Evolutionary conservation across 2,329 filamentous ascomycete genomes (phyloP), one percentile per base, ranked within the genome.

Genomic region (Colletotrichum chrysophilum): DNA sequence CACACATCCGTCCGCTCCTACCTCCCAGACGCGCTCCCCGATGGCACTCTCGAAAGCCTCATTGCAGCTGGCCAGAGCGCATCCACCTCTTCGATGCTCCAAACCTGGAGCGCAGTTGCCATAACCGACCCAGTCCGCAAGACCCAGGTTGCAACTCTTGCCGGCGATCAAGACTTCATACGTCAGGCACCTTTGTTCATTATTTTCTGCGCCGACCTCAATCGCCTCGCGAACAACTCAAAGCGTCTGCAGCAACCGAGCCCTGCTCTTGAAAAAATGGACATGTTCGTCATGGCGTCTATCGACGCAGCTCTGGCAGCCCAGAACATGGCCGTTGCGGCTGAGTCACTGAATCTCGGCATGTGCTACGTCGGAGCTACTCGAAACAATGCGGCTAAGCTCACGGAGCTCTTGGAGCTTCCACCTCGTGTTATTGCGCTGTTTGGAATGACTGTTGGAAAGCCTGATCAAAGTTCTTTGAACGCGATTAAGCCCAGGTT

Each of bases 21-120:
- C 48, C 69, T 80, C 4, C 77, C 80, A 1, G 73, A 78, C 7
- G 67, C 64, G 3, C 71, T 83, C 12, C 75, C 78, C 9, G 65
- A 70, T 2, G 80, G 79, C 34, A 80, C 78, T 4, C 79, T 84
- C n/a, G 81, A 82, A 61, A 58, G 79, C 3, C 78, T 84, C 2
- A 64, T 81, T 5, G 81, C 83, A 0, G 82, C 81, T n/a, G 82
- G 79, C 4, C 82, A 84, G 70, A 83, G 81, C 71, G 82, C 83
- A 10, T 78, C 82, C 7, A 83, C 82, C 4, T 84, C 82, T 16
- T 84, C 81, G 9, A 83, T 84, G 75, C 76, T 84, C 32, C 83
- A 84, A 69, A 81, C 81, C 0, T 84, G 82, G 81, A 82, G 81
- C 69, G 81, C 81, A 16, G 75, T 84, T 26, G 80, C 81, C 14